Evolutionary conservation across 2,329 filamentous ascomycete species (phyloP).

Genomic region (Cordyceps pruinosa): DNA sequence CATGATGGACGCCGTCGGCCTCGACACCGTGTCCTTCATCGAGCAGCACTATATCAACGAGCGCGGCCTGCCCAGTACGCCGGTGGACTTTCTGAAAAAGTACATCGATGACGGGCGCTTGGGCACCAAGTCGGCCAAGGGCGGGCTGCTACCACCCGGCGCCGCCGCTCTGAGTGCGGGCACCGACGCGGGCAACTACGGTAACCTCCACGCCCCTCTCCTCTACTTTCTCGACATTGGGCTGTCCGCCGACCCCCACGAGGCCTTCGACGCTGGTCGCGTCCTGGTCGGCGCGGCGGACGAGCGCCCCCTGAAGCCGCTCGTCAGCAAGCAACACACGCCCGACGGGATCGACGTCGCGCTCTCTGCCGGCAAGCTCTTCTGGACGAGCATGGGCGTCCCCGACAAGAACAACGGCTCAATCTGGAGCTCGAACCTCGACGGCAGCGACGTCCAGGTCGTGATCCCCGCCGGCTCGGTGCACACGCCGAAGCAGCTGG

Average conservation of each 20-base stretch:
- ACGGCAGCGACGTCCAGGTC: conserved; percentile 38
- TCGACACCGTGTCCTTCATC: conserved; percentile 48
- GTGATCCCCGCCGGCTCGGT: conserved; percentile 37
- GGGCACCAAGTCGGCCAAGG: conserved; percentile 35
- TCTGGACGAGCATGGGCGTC: conserved; percentile 45
- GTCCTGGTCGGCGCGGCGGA: conserved; percentile 16
- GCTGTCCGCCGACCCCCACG: conserved; percentile 13
- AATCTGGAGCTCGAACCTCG: conserved; percentile 38
- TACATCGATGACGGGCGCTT: conserved; percentile 41
- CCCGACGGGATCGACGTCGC: conserved; percentile 41
- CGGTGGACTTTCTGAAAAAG: conserved; percentile 37
- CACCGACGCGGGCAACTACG: background rate
- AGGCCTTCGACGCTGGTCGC: conserved; percentile 12
- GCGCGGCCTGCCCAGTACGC: conserved; percentile 34
- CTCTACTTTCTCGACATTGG: conserved; percentile 25
- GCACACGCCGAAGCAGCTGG: conserved; percentile 44
- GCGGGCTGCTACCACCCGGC: conserved; percentile 31
- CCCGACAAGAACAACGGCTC: conserved; percentile 33
- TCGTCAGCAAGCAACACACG: conserved; percentile 23
- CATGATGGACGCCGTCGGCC: conserved; percentile 42
- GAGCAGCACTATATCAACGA: conserved; percentile 47
- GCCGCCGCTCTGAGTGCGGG: conserved; percentile 9
- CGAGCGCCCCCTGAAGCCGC: background rate
- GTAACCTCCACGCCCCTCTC: conserved; percentile 9
- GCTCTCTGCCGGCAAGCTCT: conserved; percentile 28